Evolutionary conservation across 306 rosid genomes (phyloP).

Genomic region (Quercus aquifolioides): DNA sequence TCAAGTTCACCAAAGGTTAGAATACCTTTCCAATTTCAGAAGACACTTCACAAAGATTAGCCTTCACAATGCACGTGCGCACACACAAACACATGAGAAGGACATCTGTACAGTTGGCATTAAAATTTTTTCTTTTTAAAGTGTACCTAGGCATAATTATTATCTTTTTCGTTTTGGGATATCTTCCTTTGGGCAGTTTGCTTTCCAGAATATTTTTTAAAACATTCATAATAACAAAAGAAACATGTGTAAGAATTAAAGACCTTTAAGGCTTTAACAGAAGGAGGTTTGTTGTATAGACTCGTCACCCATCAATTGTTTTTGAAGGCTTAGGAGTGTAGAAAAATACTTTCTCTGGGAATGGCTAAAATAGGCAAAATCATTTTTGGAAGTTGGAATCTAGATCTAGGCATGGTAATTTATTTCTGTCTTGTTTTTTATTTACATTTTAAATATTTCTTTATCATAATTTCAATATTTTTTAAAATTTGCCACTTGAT

Average conservation of each 20-base stretch:
- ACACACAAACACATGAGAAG: background rate
- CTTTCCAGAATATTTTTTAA: background rate
- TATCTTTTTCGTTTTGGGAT: background rate
- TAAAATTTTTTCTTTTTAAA: background rate
- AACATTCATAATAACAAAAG: background rate
- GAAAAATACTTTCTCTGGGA: background rate
- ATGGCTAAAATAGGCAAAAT: background rate
- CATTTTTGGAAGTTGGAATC: background rate
- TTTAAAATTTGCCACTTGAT: background rate
- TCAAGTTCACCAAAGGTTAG: conserved; percentile 76
- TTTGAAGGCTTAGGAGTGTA: background rate
- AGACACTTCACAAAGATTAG: background rate
- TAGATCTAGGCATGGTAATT: background rate
- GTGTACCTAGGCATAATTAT: background rate
- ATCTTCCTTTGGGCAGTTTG: background rate
- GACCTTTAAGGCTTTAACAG: background rate
- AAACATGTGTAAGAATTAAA: background rate
- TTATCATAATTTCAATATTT: background rate
- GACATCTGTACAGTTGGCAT: background rate
- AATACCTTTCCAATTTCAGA: conserved; percentile 15
- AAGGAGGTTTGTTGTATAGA: background rate
- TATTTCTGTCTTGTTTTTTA: background rate
- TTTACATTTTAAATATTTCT: background rate
- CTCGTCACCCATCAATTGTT: background rate
- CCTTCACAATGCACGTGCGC: conserved; percentile 3